Percentiles rank a stretch among this genome's conserved stretches.
Conservation (phyloP, 805 yeast genomes). For the Starmerella davenportii region DNA sequence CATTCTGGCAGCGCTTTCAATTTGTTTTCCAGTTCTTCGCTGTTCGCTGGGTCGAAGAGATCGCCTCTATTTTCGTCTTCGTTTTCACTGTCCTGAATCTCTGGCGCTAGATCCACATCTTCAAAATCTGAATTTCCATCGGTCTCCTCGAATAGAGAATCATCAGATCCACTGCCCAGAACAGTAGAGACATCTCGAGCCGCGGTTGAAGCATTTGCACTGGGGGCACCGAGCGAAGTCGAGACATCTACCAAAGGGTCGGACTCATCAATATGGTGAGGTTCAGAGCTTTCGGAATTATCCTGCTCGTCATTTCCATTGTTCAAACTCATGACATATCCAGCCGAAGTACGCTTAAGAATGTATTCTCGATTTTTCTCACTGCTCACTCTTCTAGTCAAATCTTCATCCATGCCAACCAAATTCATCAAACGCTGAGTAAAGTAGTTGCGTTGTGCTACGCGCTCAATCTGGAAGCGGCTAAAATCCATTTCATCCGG, state of each 20-base stretch:
- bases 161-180: neutral
- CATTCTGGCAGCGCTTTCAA: neutral
- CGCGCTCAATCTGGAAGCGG: constrained; percentile 81
- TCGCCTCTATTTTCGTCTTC: neutral
- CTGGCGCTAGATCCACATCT: neutral
- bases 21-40: neutral
- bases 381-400: constrained; percentile 52
- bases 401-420: constrained; percentile 49
- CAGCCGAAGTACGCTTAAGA: constrained; percentile 56
- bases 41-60: neutral
- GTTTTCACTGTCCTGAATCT: neutral
- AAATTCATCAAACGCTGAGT: constrained; percentile 76
- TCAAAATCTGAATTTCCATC: neutral
- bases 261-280: neutral
- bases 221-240: neutral
- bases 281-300: no score
- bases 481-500: constrained; percentile 83
- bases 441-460: constrained; percentile 72
- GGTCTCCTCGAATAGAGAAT: neutral
- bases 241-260: neutral
- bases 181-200: neutral
- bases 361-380: constrained; percentile 63
- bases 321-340: constrained; percentile 58
- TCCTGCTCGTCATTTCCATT: constrained; percentile 20
- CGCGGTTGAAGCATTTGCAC: neutral